phyloP scores from a whole-genome alignment of 2,329 filamentous ascomycete species.

The Nemania sp. region DNA sequence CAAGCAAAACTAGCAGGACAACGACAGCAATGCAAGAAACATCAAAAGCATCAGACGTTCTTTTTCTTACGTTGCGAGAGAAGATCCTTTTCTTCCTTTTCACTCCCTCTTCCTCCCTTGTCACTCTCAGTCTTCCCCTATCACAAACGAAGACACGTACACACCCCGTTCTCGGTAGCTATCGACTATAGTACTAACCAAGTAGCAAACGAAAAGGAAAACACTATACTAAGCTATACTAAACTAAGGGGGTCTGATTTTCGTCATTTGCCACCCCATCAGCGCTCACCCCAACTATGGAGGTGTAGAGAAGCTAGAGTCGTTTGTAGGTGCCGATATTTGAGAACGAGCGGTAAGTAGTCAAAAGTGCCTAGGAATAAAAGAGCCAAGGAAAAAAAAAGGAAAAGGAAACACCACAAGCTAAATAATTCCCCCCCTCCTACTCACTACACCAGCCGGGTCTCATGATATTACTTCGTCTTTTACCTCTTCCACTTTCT shows the following conservation, averaged over 20 bases:
- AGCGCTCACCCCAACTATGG: background rate
- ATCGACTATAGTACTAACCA: background rate
- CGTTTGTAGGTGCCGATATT: background rate
- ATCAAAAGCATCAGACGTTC: background rate
- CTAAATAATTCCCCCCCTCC: background rate
- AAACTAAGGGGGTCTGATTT: background rate
- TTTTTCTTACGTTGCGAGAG: slow-evolving; percentile 15
- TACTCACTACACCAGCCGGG: slow-evolving; percentile 6
- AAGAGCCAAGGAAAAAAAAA: background rate
- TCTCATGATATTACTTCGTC: slow-evolving; percentile 46
- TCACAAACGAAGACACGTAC: slow-evolving; percentile 1
- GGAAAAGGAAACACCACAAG: background rate
- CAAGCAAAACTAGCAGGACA: background rate
- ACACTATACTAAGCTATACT: background rate
- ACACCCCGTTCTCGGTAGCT: slow-evolving; percentile 1
- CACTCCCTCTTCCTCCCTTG: background rate
- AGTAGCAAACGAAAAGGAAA: slow-evolving; percentile 3
- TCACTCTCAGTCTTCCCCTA: background rate
- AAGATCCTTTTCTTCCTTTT: background rate
- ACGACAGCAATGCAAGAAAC: background rate
- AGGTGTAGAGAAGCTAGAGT: background rate
- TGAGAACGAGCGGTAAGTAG: slow-evolving; percentile 9
- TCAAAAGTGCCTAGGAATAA: slow-evolving; percentile 16
- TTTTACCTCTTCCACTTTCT: slow-evolving; percentile 45
- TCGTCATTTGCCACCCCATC: background rate